These are phyloP conservation scores for Bacterosira constricta DNA, from an alignment of 108 stramenopile species.

Conservation along the genomic window DNA sequence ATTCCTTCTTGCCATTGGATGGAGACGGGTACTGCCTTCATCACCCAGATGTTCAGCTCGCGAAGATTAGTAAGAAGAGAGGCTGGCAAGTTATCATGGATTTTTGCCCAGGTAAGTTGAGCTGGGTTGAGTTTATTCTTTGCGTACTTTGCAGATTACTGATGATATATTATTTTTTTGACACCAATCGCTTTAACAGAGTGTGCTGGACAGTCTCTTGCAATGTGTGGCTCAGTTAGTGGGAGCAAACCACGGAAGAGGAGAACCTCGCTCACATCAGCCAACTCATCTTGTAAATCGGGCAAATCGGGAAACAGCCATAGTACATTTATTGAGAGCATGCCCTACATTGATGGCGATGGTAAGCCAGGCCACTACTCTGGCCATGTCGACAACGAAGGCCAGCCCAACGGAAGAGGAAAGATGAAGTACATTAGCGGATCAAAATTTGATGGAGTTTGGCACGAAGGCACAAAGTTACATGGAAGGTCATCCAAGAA, in stretches of 20 bases:
- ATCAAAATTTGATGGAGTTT: slow-evolving; percentile 15
- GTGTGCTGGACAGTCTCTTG: slow-evolving; percentile 21
- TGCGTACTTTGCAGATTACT: background rate
- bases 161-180: background rate
- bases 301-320: background rate
- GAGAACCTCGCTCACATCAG: too few relatives aligned
- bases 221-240: slow-evolving; percentile 9
- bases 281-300: background rate
- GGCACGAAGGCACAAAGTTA: slow-evolving; percentile 5
- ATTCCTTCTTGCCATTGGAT: slow-evolving; percentile 25
- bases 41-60: slow-evolving; percentile 30
- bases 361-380: slow-evolving; percentile 21
- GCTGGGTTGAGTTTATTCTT: background rate
- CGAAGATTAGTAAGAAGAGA: slow-evolving; percentile 11
- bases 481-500: slow-evolving; percentile 16
- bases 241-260: background rate
- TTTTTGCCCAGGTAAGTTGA: slow-evolving; percentile 24
- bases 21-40: slow-evolving; percentile 25
- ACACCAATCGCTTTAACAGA: background rate
- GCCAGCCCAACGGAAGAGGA: slow-evolving; percentile 4
- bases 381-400: slow-evolving; percentile 10
- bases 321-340: slow-evolving; percentile 3
- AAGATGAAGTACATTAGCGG: slow-evolving; percentile 24
- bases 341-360: slow-evolving; percentile 18
- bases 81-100: slow-evolving; percentile 28